Evolutionary conservation across 1,139 yeast species (phyloP).

Genomic region (Pichia sorboxylosa): DNA sequence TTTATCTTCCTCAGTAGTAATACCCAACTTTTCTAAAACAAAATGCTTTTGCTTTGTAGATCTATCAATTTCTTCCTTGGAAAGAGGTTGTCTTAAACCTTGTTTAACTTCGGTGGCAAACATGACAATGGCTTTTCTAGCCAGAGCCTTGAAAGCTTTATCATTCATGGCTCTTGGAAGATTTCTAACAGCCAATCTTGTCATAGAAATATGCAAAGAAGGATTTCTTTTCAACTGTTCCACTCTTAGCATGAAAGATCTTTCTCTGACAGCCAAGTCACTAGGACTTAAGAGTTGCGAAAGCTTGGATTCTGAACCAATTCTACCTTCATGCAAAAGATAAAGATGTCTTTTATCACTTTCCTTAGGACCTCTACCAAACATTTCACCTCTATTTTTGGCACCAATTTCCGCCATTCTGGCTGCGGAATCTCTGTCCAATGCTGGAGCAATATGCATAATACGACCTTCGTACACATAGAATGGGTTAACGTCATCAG

Average conservation of each 20-base stretch:
- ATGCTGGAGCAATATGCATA: conserved; percentile 70
- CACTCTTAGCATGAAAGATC: conserved; percentile 75
- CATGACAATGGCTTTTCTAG: conserved; percentile 87
- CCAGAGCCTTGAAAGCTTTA: conserved; percentile 80
- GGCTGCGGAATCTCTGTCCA: conserved; percentile 78
- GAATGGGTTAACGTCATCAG: conserved; percentile 83
- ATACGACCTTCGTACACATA: conserved; percentile 92
- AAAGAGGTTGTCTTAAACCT: conserved; percentile 66
- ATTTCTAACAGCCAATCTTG: conserved; percentile 89
- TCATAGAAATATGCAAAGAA: conserved; percentile 75
- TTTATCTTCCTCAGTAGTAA: conserved; percentile 39
- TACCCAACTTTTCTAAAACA: conserved; percentile 24
- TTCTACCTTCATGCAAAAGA: conserved; percentile 87
- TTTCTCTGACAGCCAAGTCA: conserved; percentile 81
- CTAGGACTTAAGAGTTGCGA: conserved; percentile 57
- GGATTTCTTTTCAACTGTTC: conserved; percentile 89
- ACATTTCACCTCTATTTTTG: conserved; percentile 54
- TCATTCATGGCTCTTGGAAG: conserved; percentile 87
- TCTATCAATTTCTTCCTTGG: conserved; percentile 79
- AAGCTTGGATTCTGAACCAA: conserved; percentile 67
- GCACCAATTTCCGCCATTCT: conserved; percentile 65
- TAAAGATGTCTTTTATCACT: conserved; percentile 78
- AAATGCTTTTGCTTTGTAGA: conserved; percentile 51
- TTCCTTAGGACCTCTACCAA: conserved; percentile 74
- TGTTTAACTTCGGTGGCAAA: conserved; percentile 88